These are phyloP conservation scores for Sideroxylon spinosum DNA, from an alignment of 179 eudicot species.

Conservation along the genomic window DNA sequence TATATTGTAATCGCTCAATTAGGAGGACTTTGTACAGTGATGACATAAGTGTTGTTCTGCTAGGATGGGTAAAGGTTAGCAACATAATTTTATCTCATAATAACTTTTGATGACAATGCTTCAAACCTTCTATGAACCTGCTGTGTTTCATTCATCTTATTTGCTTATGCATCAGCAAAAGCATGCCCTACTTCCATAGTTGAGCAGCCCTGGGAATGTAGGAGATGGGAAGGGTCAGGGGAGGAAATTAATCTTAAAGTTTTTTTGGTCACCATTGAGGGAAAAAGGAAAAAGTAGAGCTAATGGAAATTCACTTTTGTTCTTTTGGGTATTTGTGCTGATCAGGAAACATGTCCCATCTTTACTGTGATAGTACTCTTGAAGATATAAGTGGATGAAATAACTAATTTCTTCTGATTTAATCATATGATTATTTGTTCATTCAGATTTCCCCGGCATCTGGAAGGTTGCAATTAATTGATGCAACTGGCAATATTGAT, in stretches of 20 bases:
- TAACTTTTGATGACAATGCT: conserved; percentile 1
- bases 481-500: conserved; percentile 76
- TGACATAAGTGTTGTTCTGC: conserved; percentile 55
- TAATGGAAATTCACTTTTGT: not conserved
- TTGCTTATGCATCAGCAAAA: conserved; percentile 3
- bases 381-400: not conserved
- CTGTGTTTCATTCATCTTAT: not conserved
- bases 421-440: conserved; percentile 12
- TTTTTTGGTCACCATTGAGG: not conserved
- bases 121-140: not conserved
- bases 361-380: not conserved
- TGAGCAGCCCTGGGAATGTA: not conserved
- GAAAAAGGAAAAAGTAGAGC: not conserved
- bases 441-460: conserved; percentile 59
- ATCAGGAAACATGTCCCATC: not conserved
- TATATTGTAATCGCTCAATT: conserved; percentile 27
- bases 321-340: conserved; percentile 6
- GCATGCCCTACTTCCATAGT: conserved; percentile 11
- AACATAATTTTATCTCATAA: not conserved
- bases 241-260: not conserved
- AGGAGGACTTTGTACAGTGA: conserved; percentile 54
- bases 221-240: not conserved
- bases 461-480: conserved; percentile 74
- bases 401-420: not conserved
- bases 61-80: conserved; percentile 68